Evolutionary conservation across 1,284 basidiomycete species (phyloP).

Genomic region (Phylloporus sp.): DNA sequence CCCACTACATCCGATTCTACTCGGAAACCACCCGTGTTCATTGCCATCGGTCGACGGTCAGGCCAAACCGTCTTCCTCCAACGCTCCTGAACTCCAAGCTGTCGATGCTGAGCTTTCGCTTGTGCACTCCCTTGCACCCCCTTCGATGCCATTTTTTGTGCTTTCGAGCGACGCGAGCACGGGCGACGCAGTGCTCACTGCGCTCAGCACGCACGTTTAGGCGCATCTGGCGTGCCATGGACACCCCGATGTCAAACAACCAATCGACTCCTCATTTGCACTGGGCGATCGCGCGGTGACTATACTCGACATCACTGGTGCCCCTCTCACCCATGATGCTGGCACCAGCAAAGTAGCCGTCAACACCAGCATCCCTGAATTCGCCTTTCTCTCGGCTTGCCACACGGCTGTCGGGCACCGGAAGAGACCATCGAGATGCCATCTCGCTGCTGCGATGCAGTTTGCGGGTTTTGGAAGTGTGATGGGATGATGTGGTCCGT

Average conservation of each 20-base stretch:
- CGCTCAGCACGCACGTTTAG: conserved; percentile 33
- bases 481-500: conserved; percentile 36
- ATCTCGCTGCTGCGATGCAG: conserved; percentile 34
- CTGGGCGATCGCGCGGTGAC: conserved; percentile 36
- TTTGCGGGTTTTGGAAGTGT: conserved; percentile 31
- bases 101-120: conserved; percentile 29
- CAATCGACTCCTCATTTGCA: conserved; percentile 41
- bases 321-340: neutral
- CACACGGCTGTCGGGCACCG: conserved; percentile 27
- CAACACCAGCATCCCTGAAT: conserved; percentile 8
- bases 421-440: conserved; percentile 29
- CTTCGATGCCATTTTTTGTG: conserved; percentile 13
- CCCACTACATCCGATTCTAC: neutral
- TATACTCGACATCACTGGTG: conserved; percentile 40
- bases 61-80: conserved; percentile 13
- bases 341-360: neutral
- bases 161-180: conserved; percentile 24
- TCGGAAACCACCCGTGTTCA: conserved; percentile 14
- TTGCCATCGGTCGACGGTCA: conserved; percentile 41
- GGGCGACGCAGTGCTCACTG: conserved; percentile 15
- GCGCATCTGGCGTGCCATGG: conserved; percentile 43
- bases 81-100: conserved; percentile 17
- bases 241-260: conserved; percentile 19
- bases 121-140: conserved; percentile 24
- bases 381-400: conserved; percentile 32